Base-by-base conservation (phyloP, 1,139 yeast genomes). In the Hyphopichia wangnamkhiaoensis region DNA sequence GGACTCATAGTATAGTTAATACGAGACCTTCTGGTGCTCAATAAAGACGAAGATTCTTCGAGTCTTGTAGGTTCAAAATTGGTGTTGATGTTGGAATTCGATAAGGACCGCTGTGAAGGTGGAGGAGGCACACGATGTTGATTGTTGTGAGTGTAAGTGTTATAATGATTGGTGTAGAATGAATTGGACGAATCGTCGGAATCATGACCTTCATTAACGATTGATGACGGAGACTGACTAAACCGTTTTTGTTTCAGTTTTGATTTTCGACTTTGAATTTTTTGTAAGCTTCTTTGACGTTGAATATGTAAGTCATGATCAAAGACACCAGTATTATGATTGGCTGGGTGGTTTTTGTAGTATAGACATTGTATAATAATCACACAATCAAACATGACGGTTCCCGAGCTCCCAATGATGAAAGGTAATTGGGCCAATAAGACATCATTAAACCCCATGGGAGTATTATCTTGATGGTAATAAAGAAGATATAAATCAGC, bases 401-500 rank as follows among this genome's bases (percentile, higher is more conserved):
- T 67, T 1, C 73, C 72, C 1, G 61, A 50, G 39, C 68, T 63
- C 2, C 75, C 73, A 12, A 63, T 52, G 6, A 70, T 43, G 37
- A 65, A 69, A 0, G 74, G 74, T 13, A 68, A 44, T 39, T 67
- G 71, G 20, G 59, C 61, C 40, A 39, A 45, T 6, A 65, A 45
- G 6, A 42, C 37, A 1, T 33, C 37, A 7, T 37, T 32, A 7
- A 35, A 35, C 20, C 41, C 43, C 12, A 35, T 35, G 3, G 37
- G 34, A 15, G n/a, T 8, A 3, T 16, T 28, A 15, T 46, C 48
- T 8, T 23, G 19, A 24, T 44, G 34, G 7, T 31, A 32, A 13
- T 34, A 46, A 12, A 58, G 41, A 4, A 62, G 42, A 34, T 48
- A 56, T 39, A 68, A 53, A 42, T 67, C 71, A 12, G 54, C 34